Percentiles rank a stretch among this genome's conserved stretches.
phyloP scores from a whole-genome alignment of 2,329 filamentous ascomycete genomes.

The Helotiales sp. region DNA sequence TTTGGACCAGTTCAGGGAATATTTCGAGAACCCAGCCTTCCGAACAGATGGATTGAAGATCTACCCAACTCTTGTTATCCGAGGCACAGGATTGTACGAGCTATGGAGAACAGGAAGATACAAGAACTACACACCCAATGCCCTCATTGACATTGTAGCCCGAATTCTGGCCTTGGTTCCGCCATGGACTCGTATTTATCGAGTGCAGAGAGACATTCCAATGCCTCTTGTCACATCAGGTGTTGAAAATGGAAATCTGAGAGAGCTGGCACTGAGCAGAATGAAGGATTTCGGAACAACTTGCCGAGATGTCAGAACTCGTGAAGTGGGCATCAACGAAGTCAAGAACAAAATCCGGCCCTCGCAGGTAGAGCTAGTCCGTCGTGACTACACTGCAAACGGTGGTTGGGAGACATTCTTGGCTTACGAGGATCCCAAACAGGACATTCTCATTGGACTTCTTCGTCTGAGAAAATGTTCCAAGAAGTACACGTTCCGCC shows the following conservation, averaged over 20 bases:
- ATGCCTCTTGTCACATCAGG: slow-evolving; percentile 99
- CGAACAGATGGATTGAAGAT: slow-evolving; percentile 97
- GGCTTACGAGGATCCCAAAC: slow-evolving; percentile 97
- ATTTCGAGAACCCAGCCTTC: slow-evolving; percentile 96
- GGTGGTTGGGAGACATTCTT: slow-evolving; percentile 98
- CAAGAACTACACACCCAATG: slow-evolving; percentile 98
- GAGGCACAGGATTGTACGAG: slow-evolving; percentile 95
- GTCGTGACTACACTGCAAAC: slow-evolving; percentile 92
- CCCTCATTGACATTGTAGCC: slow-evolving; percentile 91
- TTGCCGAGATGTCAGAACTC: slow-evolving; percentile 93
- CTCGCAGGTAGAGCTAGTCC: slow-evolving; percentile 92
- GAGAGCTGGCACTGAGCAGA: slow-evolving; percentile 89
- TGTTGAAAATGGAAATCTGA: slow-evolving; percentile 95
- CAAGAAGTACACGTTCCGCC: slow-evolving; percentile 87
- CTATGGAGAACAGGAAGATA: slow-evolving; percentile 96
- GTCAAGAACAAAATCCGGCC: slow-evolving; percentile 98
- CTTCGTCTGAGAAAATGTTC: slow-evolving; percentile 90
- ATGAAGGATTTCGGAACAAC: slow-evolving; percentile 99
- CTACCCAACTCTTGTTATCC: slow-evolving; percentile 95
- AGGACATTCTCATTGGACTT: slow-evolving; percentile 94
- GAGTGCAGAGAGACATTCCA: slow-evolving; percentile 97
- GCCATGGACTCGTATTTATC: slow-evolving; percentile 98
- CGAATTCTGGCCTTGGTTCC: slow-evolving; percentile 94
- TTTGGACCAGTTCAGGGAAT: slow-evolving; percentile 94
- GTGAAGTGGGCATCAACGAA: slow-evolving; percentile 98